Evolutionary conservation across 2,329 filamentous ascomycete genomes (phyloP), one percentile per base, ranked within the genome.

Genomic region (Alternaria novae-zelandiae): DNA sequence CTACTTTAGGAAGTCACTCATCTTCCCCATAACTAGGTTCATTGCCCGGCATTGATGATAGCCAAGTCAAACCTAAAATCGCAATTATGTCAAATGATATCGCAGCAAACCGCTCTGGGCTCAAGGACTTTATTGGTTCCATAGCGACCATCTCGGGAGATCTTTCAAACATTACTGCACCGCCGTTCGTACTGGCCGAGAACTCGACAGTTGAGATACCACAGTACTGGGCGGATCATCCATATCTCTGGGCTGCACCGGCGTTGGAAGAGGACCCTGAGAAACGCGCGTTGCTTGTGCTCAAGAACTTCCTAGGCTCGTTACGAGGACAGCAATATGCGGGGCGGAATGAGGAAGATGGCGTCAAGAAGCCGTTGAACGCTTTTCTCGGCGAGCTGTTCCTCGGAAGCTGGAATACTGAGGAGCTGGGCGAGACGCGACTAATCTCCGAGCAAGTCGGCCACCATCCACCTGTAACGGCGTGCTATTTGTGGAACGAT

Each of bases 291-390:
- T 71, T 86, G 9, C 77, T 83, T 9, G 82, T 86, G 0, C 73
- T 85, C 15, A 84, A 84, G 66, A 85, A 83, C 77, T 86, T 85
- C 64, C 73, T 86, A 23, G 78, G 80, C 15, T 82, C 80, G 25
- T 70, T 85, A 20, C 81, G 80, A 57, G 81, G 82, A 9, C 84
- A 86, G 67, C 82, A 84, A 57, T 85, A 84, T 61, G 81, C 81
- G 3, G 82, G 82, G 5, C 75, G 81, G n/a, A 69, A 77, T 9
- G 78, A 80, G 32, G 73, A 69, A 23, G 79, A 82, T 13, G 82
- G 82, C 5, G 79, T 83, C 2, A 86, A 84, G 74, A 86, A 86
- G 66, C 84, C 84, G 0, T 70, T 86, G 51, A 86, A 86, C 64
- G 82, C 84, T 1, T 85, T 85, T 56, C 74, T 85, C 2, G 83